Base-by-base conservation (phyloP, 345 rosid species). In the Citrus maxima region DNA sequence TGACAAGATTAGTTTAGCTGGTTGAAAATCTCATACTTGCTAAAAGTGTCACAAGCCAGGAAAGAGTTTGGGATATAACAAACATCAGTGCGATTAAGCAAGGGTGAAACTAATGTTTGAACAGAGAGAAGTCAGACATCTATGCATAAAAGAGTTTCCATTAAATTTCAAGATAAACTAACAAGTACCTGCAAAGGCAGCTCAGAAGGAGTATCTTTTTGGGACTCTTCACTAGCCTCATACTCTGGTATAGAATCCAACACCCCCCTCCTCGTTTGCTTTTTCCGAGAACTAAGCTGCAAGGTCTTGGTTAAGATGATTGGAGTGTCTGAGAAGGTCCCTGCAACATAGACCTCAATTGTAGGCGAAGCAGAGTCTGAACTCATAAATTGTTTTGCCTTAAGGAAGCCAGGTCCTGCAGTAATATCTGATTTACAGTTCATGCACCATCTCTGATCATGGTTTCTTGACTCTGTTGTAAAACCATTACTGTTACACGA, bases 301-400 rank as follows among this genome's bases (percentile, higher is more conserved):
- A 95, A 78, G 76, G 90, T 91, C 88, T 89, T 89, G 56, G 97
- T 91, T 82, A 95, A 84, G 78, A 95, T 91, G 68, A 93, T 88
- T 3, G 98, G 99, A 58, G 82, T 85, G 30, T 95, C 95, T 21
- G 87, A 84, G 89, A 88, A 93, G 77, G 90, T 88, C 18, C 98
- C 99, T 21, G 98, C 87, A 38, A 95, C 88, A 83, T 91, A 95
- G 76, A 95, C 95, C 86, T 95, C 99, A 64, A 93, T 83, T 61
- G 87, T 84, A 60, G 95, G 93, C 9, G 83, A 75, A 55, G 79
- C 82, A 62, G 84, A 85, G 40, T 88, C 91, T 32, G 87, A 83
- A 77, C 89, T 86, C 22, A 28, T 66, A 77, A 65, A 46, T 25
- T 84, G 88, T 81, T 87, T 91, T 67, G 91, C 92, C 82, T 85